A percentile compares a stretch with the other conserved stretches of the same genome.
These are phyloP conservation scores for Phytophthora colocasiae DNA, from an alignment of 352 stramenopile genomes.

Conservation along the genomic window DNA sequence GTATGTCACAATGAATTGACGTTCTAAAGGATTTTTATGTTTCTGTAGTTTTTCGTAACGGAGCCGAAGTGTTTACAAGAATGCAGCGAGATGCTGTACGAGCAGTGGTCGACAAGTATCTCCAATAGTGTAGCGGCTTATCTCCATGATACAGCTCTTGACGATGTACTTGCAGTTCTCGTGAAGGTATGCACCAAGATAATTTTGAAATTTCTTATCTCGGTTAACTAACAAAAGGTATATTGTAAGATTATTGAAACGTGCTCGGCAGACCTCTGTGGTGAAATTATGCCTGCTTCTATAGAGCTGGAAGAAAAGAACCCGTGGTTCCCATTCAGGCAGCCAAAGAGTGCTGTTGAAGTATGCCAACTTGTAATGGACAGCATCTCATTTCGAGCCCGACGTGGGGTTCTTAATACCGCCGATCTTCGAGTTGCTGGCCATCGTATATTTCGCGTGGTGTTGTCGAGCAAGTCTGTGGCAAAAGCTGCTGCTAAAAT, in stretches of 20 bases:
- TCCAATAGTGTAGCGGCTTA: conserved; percentile 26
- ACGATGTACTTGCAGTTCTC: conserved; percentile 15
- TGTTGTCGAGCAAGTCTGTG: conserved; percentile 21
- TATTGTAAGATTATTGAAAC: conserved; percentile 14
- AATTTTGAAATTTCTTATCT: background rate
- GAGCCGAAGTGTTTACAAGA: conserved; percentile 2
- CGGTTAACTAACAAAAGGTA: background rate
- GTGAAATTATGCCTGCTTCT: background rate
- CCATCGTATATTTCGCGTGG: conserved; percentile 13
- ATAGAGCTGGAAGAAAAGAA: conserved; percentile 13
- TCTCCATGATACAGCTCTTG: conserved; percentile 13
- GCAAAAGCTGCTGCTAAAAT: background rate
- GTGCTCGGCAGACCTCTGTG: conserved; percentile 12
- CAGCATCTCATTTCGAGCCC: conserved; percentile 17
- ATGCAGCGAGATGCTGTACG: background rate
- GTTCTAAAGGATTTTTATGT: background rate
- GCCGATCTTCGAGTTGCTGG: background rate
- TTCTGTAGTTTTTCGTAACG: conserved; percentile 20
- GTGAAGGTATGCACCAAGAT: conserved; percentile 15
- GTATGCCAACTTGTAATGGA: conserved; percentile 36
- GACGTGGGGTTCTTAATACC: background rate
- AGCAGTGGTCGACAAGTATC: conserved; percentile 16
- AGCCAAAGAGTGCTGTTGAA: conserved; percentile 11
- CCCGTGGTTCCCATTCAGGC: conserved; percentile 63
- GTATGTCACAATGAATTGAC: background rate